Base-by-base conservation (phyloP, 2,329 filamentous ascomycete species). In the Stagonosporopsis rhizophila region DNA sequence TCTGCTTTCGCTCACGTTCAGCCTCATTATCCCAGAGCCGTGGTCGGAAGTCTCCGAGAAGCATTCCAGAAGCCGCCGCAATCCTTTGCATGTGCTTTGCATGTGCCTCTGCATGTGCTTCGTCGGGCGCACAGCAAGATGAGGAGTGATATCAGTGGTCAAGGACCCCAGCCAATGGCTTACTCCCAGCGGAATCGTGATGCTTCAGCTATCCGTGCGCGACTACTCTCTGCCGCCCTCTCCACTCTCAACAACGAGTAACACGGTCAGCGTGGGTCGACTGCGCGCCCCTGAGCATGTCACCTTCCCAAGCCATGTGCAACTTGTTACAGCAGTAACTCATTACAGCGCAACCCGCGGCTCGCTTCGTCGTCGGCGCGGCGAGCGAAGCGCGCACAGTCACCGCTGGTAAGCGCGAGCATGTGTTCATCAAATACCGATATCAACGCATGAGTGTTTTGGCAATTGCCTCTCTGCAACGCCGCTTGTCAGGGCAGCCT, bases 201-300 rank as follows among this genome's bases (percentile, higher is more conserved):
- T 41, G 44, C 52, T 14, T 28, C 15, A 28, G 39, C 41, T 15
- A 47, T 56, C 53, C 47, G 53, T 51, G 53, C 53, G 42, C 42
- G 22, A 32, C 30, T 32, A n/a, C 39, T 37, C 27, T 38, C 47
- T 46, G 53, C 53, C 41, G 35, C 38, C 35, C 51, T 32, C 40
- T 38, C 53, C 53, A 47, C 53, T 56, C 47, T 47, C 53, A 56
- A 56, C 53, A 56, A 39, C 47, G 35, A 42, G 30, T 27, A 23
- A 22, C 47, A 56, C 47, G 42, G 47, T 56, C 37, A 37, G 46
- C 9, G 19, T 30, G 19, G 35, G 34, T 42, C 7, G 17, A 37
- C 30, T 25, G 28, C 23, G 11, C 27, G 52, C 53, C 53, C 53
- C 47, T 56, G 53, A 56, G 41, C 23, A 50, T 39, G 35, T 46